Evolutionary conservation across 805 yeast genomes (phyloP), one percentile per base, ranked within the genome.

Genomic region (Debaryomyces tyrocola): DNA sequence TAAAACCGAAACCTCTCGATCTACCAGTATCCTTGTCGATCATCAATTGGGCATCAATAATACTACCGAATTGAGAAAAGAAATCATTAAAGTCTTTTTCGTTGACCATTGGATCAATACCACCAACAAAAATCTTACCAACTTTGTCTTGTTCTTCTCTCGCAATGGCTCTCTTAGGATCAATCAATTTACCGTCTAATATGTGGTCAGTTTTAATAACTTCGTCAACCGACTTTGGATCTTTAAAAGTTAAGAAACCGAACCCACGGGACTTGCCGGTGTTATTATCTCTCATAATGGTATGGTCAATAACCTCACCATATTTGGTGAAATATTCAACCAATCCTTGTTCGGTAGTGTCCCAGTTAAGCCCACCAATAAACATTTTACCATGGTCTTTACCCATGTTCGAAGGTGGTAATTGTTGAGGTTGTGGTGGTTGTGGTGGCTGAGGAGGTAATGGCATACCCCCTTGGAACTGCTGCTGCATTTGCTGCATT

Each of bases 341-440:
- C 68, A 92, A 72, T 29, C 86, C 82, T 52, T 90, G 96, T 61
- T 92, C 98, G 11, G 91, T 84, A 12, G 99, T 92, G 62, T 92
- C 97, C 98, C 98, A 92, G 61, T 92, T 94, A 58, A 92, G 81
- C 42, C 99, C 99, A 52, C 99, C 99, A 66, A 90, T 82, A 60
- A 90, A 90, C 96, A 90, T 87, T 63, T 90, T 90, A 45, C 96
- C 95, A 53, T 84, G 84, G 58, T 88, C 96, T 44, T 58, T 64
- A 21, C 73, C 76, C 51, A 64, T 53, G 48, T 58, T 64, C 18
- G 74, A 70, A 33, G 59, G 67, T 29, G 54, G 58, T 41, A 45
- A 49, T 24, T 53, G 52, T 20, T 38, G 45, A 35, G 47, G 52
- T 33, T 49, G 51, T 35, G 57, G 59, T 10, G 57, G 60, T 36